phyloP scores from a whole-genome alignment of 2,329 filamentous ascomycete genomes.

The Nannizziopsis arthrosporioides region DNA sequence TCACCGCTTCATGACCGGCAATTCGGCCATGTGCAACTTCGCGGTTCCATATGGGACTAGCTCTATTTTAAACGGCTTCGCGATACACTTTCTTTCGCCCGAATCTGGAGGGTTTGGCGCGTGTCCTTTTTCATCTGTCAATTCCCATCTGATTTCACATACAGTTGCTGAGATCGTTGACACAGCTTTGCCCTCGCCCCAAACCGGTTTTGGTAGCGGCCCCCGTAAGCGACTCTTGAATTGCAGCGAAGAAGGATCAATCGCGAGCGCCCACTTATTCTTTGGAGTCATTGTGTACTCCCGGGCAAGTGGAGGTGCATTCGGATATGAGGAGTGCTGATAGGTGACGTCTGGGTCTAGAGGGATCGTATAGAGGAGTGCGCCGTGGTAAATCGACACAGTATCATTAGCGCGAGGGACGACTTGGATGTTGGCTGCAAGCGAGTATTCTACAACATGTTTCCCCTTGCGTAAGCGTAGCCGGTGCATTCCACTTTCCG shows the following conservation, averaged over 20 bases:
- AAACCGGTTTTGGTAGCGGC: constrained; percentile 16
- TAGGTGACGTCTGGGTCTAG: constrained; percentile 24
- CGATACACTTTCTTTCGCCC: constrained; percentile 26
- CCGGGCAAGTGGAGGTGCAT: constrained; percentile 21
- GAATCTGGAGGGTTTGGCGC: constrained; percentile 26
- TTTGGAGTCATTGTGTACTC: constrained; percentile 30
- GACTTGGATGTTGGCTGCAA: constrained; percentile 25
- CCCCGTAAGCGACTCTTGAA: constrained; percentile 20
- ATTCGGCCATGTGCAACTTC: constrained; percentile 38
- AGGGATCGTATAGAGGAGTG: constrained; percentile 36
- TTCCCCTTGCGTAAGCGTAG: constrained; percentile 27
- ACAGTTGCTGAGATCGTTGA: constrained; percentile 17
- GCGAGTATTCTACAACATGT: constrained; percentile 25
- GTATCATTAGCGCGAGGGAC: constrained; percentile 33
- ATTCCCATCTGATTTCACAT: constrained; percentile 32
- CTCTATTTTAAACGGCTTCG: constrained; percentile 26
- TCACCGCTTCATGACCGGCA: constrained; percentile 24
- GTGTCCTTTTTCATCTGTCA: constrained; percentile 22
- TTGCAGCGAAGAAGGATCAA: constrained; percentile 26
- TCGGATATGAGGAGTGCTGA: constrained; percentile 20
- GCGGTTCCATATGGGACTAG: constrained; percentile 39
- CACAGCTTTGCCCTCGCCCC: constrained; percentile 14
- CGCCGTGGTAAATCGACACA: constrained; percentile 35
- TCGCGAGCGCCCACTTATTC: constrained; percentile 22
- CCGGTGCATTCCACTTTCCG: constrained; percentile 29